Conservation (phyloP, 306 rosid genomes). For the Calophaca sinica region DNA sequence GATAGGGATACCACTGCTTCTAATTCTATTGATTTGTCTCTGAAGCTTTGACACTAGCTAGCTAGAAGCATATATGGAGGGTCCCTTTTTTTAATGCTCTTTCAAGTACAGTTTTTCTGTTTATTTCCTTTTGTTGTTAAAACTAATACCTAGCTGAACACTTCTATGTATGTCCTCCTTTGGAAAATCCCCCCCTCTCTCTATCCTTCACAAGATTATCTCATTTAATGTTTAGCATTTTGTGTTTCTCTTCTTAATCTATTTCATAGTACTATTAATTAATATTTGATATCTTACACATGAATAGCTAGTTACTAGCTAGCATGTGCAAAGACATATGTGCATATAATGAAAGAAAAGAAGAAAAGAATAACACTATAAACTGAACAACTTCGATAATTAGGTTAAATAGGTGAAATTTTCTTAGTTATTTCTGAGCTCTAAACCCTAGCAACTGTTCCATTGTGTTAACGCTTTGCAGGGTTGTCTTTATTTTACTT, state of each 20-base stretch:
- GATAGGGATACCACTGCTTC: constrained; percentile 52
- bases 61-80: constrained; percentile 16
- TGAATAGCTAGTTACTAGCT: no score
- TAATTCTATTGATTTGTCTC: constrained; percentile 78
- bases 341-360: no score
- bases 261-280: neutral
- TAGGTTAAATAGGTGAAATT: neutral
- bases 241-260: neutral
- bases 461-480: constrained; percentile 29
- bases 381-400: neutral
- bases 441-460: constrained; percentile 52
- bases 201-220: constrained; percentile 37
- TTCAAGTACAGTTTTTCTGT: constrained; percentile 46
- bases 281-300: neutral
- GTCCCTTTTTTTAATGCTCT: constrained; percentile 14
- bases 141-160: constrained; percentile 24
- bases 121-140: constrained; percentile 51
- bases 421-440: neutral
- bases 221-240: constrained; percentile 21
- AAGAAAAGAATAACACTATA: neutral
- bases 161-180: constrained; percentile 45
- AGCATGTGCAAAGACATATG: no score
- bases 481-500: constrained; percentile 5
- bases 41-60: constrained; percentile 73
- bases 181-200: constrained; percentile 26